Conservation (phyloP, 2,329 filamentous ascomycete species). For the Colletotrichum tamarilloi region DNA sequence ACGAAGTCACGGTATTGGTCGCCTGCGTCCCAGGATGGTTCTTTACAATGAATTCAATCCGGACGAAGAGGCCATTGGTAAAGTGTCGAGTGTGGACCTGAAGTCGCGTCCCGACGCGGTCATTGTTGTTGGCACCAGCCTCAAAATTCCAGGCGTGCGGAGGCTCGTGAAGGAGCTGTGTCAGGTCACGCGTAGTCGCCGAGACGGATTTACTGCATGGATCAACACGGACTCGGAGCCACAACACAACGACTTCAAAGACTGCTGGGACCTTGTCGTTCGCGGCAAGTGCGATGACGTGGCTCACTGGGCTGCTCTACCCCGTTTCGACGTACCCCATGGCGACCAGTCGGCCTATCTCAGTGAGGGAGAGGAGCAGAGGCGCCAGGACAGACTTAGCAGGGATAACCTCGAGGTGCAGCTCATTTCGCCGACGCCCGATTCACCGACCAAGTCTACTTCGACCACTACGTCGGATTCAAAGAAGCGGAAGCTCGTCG, state of each 20-base stretch:
- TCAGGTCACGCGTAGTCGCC: conserved; percentile 82
- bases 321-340: conserved; percentile 68
- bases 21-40: conserved; percentile 90
- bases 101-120: conserved; percentile 89
- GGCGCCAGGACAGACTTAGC: conserved; percentile 48
- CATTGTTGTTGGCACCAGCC: conserved; percentile 92
- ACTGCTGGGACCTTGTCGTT: conserved; percentile 93
- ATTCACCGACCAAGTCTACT: conserved; percentile 39
- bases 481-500: conserved; percentile 52
- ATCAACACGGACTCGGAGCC: conserved; percentile 92
- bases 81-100: conserved; percentile 87
- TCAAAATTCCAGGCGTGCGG: conserved; percentile 94
- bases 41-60: conserved; percentile 98
- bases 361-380: conserved; percentile 55
- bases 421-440: conserved; percentile 41
- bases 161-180: conserved; percentile 93
- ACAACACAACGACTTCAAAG: conserved; percentile 84
- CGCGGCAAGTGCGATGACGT: conserved; percentile 90
- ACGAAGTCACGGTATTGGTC: conserved; percentile 92
- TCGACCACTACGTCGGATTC: conserved; percentile 47
- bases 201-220: conserved; percentile 90
- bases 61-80: conserved; percentile 94
- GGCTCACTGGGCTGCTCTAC: conserved; percentile 75
- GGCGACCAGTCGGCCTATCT: conserved; percentile 60
- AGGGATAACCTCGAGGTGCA: conserved; percentile 55